These are phyloP conservation scores for Pseudogymnoascus verrucosus DNA, from an alignment of 2,329 filamentous ascomycete genomes.

Conservation along the genomic window DNA sequence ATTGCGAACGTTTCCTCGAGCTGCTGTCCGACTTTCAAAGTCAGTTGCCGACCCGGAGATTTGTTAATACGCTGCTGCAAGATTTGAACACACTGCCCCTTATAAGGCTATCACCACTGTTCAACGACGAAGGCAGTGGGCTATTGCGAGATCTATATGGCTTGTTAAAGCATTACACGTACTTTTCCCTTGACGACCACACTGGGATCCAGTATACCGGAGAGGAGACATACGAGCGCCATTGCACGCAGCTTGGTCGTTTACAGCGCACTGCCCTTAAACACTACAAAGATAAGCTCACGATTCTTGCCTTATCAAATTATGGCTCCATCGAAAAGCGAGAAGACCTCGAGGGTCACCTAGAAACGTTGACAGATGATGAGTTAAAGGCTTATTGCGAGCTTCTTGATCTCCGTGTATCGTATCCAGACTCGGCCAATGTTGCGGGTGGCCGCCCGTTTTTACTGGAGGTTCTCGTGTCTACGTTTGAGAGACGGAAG, in stretches of 20 bases:
- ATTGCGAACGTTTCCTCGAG: slow-evolving; percentile 90
- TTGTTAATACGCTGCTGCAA: slow-evolving; percentile 79
- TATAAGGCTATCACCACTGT: slow-evolving; percentile 71
- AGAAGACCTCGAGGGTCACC: slow-evolving; percentile 66
- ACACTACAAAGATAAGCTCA: slow-evolving; percentile 81
- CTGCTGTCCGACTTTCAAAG: slow-evolving; percentile 85
- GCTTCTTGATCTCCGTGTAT: slow-evolving; percentile 67
- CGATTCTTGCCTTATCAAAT: slow-evolving; percentile 86
- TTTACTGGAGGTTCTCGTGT: slow-evolving; percentile 64
- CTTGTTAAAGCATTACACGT: slow-evolving; percentile 77
- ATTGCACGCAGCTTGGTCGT: slow-evolving; percentile 68
- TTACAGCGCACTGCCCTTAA: slow-evolving; percentile 73
- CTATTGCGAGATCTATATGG: slow-evolving; percentile 73
- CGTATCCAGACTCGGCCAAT: slow-evolving; percentile 66
- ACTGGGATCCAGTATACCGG: slow-evolving; percentile 68
- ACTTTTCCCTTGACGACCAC: slow-evolving; percentile 88
- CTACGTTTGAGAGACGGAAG: slow-evolving; percentile 65
- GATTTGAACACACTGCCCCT: slow-evolving; percentile 78
- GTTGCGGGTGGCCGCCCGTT: slow-evolving; percentile 57
- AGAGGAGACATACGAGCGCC: slow-evolving; percentile 68
- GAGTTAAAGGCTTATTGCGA: slow-evolving; percentile 64
- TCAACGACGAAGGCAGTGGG: slow-evolving; percentile 63
- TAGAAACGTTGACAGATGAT: slow-evolving; percentile 63
- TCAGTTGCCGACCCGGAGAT: slow-evolving; percentile 86
- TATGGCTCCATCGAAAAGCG: slow-evolving; percentile 80